Conservation (phyloP, 2,329 filamentous ascomycete species). For the Esteya vermicola region DNA sequence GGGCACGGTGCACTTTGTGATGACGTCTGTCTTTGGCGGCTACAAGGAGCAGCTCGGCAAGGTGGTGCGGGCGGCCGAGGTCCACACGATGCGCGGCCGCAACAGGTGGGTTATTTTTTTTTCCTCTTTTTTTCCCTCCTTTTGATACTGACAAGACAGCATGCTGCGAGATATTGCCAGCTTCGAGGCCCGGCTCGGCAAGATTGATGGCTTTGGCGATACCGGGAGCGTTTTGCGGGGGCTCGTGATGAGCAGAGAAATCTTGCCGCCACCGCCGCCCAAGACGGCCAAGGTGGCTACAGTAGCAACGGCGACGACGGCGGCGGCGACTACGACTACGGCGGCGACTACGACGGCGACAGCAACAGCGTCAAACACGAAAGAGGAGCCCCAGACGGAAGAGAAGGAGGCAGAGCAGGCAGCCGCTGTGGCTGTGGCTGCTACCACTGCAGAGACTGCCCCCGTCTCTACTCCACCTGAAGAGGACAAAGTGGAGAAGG, state of each 20-base stretch:
- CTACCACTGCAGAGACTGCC: not conserved
- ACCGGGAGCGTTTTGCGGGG: slow-evolving; percentile 55
- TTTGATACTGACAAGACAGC: slow-evolving; percentile 27
- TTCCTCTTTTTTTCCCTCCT: no score
- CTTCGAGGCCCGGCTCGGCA: slow-evolving; percentile 55
- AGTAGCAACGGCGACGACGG: not conserved
- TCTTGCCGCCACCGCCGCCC: slow-evolving; percentile 14
- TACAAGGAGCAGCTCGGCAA: slow-evolving; percentile 69
- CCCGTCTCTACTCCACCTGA: not conserved
- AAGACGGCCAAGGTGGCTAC: not conserved
- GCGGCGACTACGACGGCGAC: not conserved
- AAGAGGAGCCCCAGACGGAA: not conserved
- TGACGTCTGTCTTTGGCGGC: slow-evolving; percentile 68
- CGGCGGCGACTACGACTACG: not conserved
- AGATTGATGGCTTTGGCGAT: slow-evolving; percentile 66
- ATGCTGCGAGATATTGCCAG: slow-evolving; percentile 65
- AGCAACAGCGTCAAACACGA: not conserved
- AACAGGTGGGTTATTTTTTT: slow-evolving; percentile 58
- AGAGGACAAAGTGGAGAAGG: not conserved
- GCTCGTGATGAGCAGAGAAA: slow-evolving; percentile 46
- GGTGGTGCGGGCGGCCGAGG: slow-evolving; percentile 49
- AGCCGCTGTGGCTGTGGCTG: not conserved
- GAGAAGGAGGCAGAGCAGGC: not conserved
- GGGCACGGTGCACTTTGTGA: slow-evolving; percentile 64
- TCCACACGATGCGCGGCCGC: slow-evolving; percentile 54